These are phyloP conservation scores for Lithocarpus polystachyus DNA, from an alignment of 306 rosid species.

Conservation along the genomic window DNA sequence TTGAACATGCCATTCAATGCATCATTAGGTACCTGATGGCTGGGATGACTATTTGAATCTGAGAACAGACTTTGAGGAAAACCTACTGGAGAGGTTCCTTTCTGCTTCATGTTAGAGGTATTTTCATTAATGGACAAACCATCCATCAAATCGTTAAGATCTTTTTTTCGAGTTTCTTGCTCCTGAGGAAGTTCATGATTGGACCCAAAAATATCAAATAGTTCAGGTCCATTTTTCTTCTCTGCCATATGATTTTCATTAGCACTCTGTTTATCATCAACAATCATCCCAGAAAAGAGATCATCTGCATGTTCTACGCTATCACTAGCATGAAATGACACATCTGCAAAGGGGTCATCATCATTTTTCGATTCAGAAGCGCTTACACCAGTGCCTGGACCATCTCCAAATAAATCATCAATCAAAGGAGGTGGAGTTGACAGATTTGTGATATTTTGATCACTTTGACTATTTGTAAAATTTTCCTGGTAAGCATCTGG, in stretches of 20 bases:
- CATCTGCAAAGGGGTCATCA: constrained; percentile 94
- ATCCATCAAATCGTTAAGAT: constrained; percentile 55
- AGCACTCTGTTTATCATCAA: constrained; percentile 53
- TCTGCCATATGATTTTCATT: constrained; percentile 34
- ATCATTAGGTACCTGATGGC: constrained; percentile 36
- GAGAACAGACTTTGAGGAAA: constrained; percentile 50
- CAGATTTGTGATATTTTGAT: constrained; percentile 39
- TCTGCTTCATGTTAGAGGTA: constrained; percentile 44
- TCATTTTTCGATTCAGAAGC: constrained; percentile 50
- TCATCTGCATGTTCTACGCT: constrained; percentile 59
- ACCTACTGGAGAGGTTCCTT: constrained; percentile 37
- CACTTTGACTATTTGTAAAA: constrained; percentile 34
- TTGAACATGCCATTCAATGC: constrained; percentile 47
- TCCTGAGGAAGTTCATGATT: constrained; percentile 30
- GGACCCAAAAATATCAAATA: constrained; percentile 70
- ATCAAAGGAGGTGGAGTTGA: constrained; percentile 52
- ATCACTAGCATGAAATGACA: constrained; percentile 68
- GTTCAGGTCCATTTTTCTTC: constrained; percentile 42
- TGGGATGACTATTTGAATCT: constrained; percentile 38
- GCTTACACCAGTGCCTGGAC: constrained; percentile 35
- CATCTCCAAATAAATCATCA: constrained; percentile 89
- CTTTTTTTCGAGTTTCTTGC: constrained; percentile 43
- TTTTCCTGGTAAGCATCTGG: constrained; percentile 35
- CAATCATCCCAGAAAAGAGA: constrained; percentile 78
- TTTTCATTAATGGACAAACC: constrained; percentile 62